Evolutionary conservation across 2,329 filamentous ascomycete species (phyloP).

Genomic region (Xenoacremonium recifei): DNA sequence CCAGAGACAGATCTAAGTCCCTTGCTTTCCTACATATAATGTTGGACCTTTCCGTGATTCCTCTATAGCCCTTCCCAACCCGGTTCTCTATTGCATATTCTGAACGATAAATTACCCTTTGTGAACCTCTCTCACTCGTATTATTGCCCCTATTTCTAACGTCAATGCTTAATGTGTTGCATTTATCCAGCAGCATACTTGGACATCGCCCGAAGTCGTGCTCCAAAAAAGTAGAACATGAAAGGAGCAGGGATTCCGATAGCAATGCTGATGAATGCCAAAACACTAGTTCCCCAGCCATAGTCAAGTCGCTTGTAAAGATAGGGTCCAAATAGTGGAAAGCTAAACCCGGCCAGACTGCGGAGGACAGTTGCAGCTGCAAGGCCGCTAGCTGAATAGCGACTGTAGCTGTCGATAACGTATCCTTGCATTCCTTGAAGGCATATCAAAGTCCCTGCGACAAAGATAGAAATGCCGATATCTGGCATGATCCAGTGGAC

Average conservation of each 20-base stretch:
- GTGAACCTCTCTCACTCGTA: no score
- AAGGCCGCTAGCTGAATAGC: conserved; percentile 63
- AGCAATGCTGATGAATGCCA: conserved; percentile 45
- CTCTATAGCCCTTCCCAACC: no score
- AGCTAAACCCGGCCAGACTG: conserved; percentile 61
- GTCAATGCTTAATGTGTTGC: no score
- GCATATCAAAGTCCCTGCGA: conserved; percentile 64
- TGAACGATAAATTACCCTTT: no score
- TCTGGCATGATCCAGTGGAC: conserved; percentile 64
- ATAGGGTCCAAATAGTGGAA: conserved; percentile 59
- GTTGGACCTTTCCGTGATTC: no score
- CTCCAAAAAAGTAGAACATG: conserved; percentile 57
- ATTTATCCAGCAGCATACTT: conserved; percentile 2
- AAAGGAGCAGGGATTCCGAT: conserved; percentile 54
- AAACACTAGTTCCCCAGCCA: conserved; percentile 58
- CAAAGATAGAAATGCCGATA: conserved; percentile 59
- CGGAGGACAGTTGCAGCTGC: conserved; percentile 65
- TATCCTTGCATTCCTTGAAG: conserved; percentile 69
- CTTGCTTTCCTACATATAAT: no score
- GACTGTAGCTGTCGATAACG: conserved; percentile 64
- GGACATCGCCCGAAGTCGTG: conserved; percentile 2
- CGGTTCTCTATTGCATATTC: no score
- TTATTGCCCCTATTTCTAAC: no score
- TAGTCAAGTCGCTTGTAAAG: conserved; percentile 61
- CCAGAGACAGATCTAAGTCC: no score